Evolutionary conservation across 768 basidiomycete genomes (phyloP).

Genomic region (Termitomyces sp.): DNA sequence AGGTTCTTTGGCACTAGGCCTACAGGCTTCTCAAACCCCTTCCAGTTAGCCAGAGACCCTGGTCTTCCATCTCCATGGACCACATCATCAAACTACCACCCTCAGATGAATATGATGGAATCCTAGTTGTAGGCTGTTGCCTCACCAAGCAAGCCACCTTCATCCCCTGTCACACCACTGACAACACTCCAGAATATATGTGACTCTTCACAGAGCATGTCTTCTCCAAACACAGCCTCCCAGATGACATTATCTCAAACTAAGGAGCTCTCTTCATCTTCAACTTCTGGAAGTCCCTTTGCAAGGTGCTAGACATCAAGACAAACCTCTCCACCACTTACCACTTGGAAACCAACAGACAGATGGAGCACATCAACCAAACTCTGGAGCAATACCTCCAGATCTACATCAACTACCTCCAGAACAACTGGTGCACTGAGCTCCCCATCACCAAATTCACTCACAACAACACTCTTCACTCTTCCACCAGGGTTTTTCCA

Average conservation of each 20-base stretch:
- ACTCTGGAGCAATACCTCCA: background rate
- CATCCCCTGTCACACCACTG: background rate
- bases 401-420: background rate
- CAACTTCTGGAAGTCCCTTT: background rate
- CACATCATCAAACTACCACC: background rate
- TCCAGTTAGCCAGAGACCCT: too few species aligned
- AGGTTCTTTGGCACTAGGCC: too few species aligned
- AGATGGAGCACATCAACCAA: background rate
- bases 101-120: background rate
- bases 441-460: background rate
- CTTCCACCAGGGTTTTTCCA: background rate
- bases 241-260: background rate
- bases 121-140: background rate
- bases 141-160: background rate
- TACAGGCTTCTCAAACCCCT: too few species aligned
- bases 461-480: background rate
- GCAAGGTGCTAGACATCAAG: background rate
- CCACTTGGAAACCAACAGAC: background rate
- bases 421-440: background rate
- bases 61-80: too few species aligned
- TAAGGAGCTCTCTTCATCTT: background rate
- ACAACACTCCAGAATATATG: background rate
- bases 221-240: background rate
- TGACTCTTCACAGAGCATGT: background rate
- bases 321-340: background rate